Conservation (phyloP, 441 rosid species). For the Codiaeum variegatum region DNA sequence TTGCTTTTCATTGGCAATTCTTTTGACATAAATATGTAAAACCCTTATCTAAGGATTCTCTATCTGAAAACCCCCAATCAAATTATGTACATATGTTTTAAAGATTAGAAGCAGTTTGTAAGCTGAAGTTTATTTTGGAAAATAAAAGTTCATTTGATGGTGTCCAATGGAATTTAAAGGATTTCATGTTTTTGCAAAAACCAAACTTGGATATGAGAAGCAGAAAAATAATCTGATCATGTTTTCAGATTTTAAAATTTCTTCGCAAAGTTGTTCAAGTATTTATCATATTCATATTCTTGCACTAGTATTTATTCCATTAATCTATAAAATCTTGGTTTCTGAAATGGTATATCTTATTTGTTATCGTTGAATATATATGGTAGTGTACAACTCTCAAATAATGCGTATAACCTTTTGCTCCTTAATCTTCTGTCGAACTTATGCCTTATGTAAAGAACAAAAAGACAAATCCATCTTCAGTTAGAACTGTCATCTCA, state of each 20-base stretch:
- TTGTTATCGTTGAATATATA: background rate
- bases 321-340: background rate
- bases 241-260: background rate
- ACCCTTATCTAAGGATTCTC: background rate
- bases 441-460: slow-evolving; percentile 1
- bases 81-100: background rate
- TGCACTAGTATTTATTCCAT: background rate
- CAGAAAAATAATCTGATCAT: background rate
- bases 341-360: background rate
- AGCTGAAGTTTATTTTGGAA: background rate
- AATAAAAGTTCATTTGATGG: background rate
- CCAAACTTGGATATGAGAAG: background rate
- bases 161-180: background rate
- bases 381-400: background rate
- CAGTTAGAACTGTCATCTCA: background rate
- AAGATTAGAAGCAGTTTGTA: background rate
- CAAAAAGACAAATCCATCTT: background rate
- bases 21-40: background rate
- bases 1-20: background rate
- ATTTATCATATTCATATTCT: background rate
- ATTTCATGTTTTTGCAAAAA: background rate
- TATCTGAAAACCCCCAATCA: background rate
- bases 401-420: background rate
- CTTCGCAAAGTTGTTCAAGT: background rate
- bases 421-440: background rate